Conservation (phyloP, 805 yeast genomes). For the Candida pseudofarinosa region DNA sequence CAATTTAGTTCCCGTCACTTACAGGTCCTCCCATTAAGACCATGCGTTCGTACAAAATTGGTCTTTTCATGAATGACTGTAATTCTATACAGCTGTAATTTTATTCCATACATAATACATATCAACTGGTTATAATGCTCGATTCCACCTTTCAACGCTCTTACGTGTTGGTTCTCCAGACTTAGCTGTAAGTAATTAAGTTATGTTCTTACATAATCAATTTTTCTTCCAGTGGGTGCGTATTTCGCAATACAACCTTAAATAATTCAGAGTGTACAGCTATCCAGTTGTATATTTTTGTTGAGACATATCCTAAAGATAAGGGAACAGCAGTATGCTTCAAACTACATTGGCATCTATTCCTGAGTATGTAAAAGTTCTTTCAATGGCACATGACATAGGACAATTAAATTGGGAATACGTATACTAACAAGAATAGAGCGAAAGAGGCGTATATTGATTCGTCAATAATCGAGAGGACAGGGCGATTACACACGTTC, state of each 20-base stretch:
- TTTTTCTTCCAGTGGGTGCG: background rate
- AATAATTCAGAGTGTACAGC: background rate
- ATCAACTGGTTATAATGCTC: too few relatives aligned
- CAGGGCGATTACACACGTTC: slow-evolving; percentile 53
- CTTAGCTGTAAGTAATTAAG: background rate
- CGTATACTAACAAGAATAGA: slow-evolving; percentile 20
- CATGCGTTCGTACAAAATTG: too few relatives aligned
- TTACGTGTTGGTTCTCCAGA: too few relatives aligned
- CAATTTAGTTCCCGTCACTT: too few relatives aligned
- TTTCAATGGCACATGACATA: background rate
- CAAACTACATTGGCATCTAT: slow-evolving; percentile 34
- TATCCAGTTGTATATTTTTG: background rate
- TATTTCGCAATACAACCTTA: background rate
- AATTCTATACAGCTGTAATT: too few relatives aligned
- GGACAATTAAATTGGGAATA: background rate
- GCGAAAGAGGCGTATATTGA: slow-evolving; percentile 55
- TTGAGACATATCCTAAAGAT: background rate
- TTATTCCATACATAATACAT: too few relatives aligned
- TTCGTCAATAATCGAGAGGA: slow-evolving; percentile 59
- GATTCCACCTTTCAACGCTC: too few relatives aligned
- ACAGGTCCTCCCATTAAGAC: too few relatives aligned
- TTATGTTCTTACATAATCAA: background rate
- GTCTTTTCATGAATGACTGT: too few relatives aligned
- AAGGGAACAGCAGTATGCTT: slow-evolving; percentile 19
- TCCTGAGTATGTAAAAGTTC: slow-evolving; percentile 30